Percentiles rank a stretch among this genome's conserved stretches.
Conservation (phyloP, 768 basidiomycete species). For the Phylloporus sp. region DNA sequence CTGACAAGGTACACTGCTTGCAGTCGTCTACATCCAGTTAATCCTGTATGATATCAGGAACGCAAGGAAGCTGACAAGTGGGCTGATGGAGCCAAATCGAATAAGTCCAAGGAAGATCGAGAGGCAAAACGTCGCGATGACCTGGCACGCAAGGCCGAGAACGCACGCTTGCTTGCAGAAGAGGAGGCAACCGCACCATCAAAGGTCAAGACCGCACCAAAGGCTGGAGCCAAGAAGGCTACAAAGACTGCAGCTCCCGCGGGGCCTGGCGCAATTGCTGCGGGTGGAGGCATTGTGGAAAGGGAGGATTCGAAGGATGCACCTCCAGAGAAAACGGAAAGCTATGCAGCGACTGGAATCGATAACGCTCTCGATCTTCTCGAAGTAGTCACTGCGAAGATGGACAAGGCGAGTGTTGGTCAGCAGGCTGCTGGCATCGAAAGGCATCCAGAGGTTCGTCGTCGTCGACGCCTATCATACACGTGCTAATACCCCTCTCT, state of each 20-base stretch:
- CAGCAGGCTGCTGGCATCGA: constrained; percentile 83
- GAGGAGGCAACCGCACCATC: constrained; percentile 64
- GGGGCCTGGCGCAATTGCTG: constrained; percentile 80
- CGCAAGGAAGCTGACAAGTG: constrained; percentile 64
- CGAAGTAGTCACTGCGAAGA: constrained; percentile 85
- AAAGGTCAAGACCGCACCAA: constrained; percentile 61
- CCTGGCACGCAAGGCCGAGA: constrained; percentile 81
- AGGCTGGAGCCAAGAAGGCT: constrained; percentile 56
- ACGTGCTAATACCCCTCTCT: constrained; percentile 11
- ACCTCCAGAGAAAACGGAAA: constrained; percentile 47
- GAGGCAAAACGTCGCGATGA: constrained; percentile 80
- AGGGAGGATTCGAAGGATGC: constrained; percentile 25
- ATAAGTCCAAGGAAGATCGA: constrained; percentile 66
- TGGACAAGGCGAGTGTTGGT: constrained; percentile 89
- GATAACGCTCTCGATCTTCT: constrained; percentile 88
- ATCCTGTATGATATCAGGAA: constrained; percentile 44
- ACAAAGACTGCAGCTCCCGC: constrained; percentile 55
- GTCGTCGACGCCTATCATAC: not conserved
- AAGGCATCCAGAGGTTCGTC: constrained; percentile 82
- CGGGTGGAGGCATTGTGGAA: constrained; percentile 50
- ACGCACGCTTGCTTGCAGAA: constrained; percentile 78
- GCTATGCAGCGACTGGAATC: constrained; percentile 78
- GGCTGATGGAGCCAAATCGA: constrained; percentile 60
- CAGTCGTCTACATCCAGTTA: not conserved
- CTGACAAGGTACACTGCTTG: constrained; percentile 48